These are phyloP conservation scores for Saccharomycopsis fermentans DNA, from an alignment of 805 yeast genomes.

Conservation along the genomic window DNA sequence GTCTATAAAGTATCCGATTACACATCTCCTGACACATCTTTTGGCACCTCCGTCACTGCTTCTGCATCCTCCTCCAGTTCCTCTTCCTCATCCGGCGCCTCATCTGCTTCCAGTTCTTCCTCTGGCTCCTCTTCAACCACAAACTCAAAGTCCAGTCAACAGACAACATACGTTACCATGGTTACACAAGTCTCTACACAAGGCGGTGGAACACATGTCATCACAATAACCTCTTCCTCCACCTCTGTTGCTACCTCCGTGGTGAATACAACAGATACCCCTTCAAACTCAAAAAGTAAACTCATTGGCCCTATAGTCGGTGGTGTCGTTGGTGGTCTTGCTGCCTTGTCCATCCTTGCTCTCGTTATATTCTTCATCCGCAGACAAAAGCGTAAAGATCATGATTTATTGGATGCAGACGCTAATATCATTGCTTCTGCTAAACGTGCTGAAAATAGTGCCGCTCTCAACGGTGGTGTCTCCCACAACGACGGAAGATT, in stretches of 20 bases:
- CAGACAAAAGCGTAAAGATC: constrained; percentile 18
- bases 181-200: constrained; percentile 12
- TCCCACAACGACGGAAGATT: constrained; percentile 5
- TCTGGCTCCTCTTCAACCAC: constrained; percentile 1
- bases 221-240: constrained; percentile 12
- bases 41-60: background rate
- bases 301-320: constrained; percentile 19
- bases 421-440: constrained; percentile 18
- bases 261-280: constrained; percentile 4
- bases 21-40: background rate
- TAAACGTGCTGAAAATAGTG: constrained; percentile 12
- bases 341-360: constrained; percentile 15
- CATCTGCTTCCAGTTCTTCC: background rate
- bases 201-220: constrained; percentile 17
- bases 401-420: constrained; percentile 19
- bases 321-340: constrained; percentile 18
- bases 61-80: background rate
- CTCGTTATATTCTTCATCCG: constrained; percentile 16
- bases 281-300: constrained; percentile 6
- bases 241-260: constrained; percentile 17
- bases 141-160: background rate
- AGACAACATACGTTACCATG: constrained; percentile 13
- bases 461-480: background rate
- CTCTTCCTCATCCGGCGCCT: background rate
- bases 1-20: constrained; percentile 1